A percentile compares a stretch with the other conserved stretches of the same genome.
phyloP scores from a whole-genome alignment of 2,329 filamentous ascomycete species.

The Cladorrhinum sp. region DNA sequence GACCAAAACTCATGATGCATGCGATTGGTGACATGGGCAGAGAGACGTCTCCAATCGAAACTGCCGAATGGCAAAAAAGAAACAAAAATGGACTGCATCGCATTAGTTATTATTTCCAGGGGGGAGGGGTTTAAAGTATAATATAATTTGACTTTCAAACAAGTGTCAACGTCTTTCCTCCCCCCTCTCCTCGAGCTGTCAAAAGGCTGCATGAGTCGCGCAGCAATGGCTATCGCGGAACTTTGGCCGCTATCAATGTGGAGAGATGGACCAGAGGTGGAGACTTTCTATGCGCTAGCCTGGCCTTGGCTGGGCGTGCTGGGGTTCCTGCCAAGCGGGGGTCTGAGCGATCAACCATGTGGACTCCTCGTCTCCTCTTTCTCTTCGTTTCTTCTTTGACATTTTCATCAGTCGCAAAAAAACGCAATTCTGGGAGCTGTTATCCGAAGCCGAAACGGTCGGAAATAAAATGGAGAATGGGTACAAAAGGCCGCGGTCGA shows the following conservation, averaged over 20 bases:
- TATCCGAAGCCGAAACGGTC: background rate
- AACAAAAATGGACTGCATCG: background rate
- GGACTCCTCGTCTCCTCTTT: background rate
- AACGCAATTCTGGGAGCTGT: background rate
- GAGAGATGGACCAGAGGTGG: constrained; percentile 8
- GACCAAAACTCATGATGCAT: background rate
- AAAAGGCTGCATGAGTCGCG: constrained; percentile 14
- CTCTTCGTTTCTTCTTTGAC: background rate
- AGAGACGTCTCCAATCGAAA: background rate
- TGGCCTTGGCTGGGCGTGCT: background rate
- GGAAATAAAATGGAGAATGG: background rate
- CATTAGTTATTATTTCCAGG: too few relatives aligned
- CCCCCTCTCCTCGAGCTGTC: background rate
- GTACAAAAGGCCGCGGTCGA: background rate
- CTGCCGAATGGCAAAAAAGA: background rate
- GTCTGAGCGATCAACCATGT: constrained; percentile 12
- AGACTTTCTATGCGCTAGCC: constrained; percentile 9
- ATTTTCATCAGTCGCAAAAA: constrained; percentile 3
- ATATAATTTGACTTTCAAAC: background rate
- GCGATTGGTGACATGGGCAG: too few relatives aligned
- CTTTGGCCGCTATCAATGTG: constrained; percentile 6
- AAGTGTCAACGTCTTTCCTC: too few relatives aligned
- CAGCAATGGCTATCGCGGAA: background rate
- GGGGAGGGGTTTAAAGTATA: too few relatives aligned
- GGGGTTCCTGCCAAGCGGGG: constrained; percentile 9